Conservation (phyloP, 2,329 filamentous ascomycete species). For the Dendrostoma leiphaemia region DNA sequence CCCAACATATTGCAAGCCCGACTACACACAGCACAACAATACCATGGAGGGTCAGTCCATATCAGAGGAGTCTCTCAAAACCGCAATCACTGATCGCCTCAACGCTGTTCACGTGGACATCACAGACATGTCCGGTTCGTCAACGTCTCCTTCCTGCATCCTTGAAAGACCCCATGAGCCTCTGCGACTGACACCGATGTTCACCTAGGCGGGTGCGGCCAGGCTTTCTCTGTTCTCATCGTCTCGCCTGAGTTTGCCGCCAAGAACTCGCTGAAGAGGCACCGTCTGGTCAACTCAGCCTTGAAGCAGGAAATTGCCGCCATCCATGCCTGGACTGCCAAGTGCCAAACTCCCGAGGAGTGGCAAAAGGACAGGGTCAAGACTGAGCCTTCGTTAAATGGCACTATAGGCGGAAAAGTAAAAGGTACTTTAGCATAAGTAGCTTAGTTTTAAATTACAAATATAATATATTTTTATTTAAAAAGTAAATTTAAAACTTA, state of each 20-base stretch:
- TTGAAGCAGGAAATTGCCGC: conserved; percentile 84
- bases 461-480: background rate
- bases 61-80: conserved; percentile 69
- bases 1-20: no score
- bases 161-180: background rate
- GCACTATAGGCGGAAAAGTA: conserved; percentile 43
- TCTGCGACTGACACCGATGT: background rate
- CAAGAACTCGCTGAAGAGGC: conserved; percentile 76
- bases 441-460: background rate
- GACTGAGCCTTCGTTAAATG: conserved; percentile 39
- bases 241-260: conserved; percentile 67
- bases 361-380: conserved; percentile 65
- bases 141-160: background rate
- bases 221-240: conserved; percentile 58
- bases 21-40: background rate
- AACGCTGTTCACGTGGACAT: conserved; percentile 80
- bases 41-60: conserved; percentile 59
- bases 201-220: conserved; percentile 56
- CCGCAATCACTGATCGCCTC: conserved; percentile 67
- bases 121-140: conserved; percentile 84
- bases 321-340: conserved; percentile 94
- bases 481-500: background rate
- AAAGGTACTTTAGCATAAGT: conserved; percentile 27
- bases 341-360: conserved; percentile 88
- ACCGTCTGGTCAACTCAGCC: conserved; percentile 74